Percentiles rank a stretch among this genome's conserved stretches.
Conservation (phyloP, 2,329 filamentous ascomycete species). For the Nemania diffusa region DNA sequence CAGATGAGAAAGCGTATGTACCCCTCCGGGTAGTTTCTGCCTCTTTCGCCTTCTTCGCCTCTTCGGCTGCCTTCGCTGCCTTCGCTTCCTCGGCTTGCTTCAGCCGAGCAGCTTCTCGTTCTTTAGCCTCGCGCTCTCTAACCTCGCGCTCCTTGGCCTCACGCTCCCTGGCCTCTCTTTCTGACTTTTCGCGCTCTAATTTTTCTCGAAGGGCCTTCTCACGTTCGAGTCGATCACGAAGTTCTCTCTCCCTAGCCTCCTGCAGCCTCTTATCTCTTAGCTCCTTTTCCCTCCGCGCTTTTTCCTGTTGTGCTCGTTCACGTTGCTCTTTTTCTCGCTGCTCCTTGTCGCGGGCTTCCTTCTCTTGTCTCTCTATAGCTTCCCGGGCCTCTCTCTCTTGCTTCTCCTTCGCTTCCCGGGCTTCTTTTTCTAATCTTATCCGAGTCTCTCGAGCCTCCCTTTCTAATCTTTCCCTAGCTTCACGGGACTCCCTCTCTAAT, state of each 20-base stretch:
- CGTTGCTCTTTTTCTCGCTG: conserved; percentile 48
- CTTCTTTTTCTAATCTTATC: conserved; percentile 50
- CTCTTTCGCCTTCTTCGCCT: conserved; percentile 43
- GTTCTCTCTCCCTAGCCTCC: conserved; percentile 54
- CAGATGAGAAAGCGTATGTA: conserved; percentile 71
- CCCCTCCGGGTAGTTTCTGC: conserved; percentile 56
- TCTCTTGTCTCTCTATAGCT: conserved; percentile 49
- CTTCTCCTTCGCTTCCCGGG: conserved; percentile 50
- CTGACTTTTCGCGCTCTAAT: conserved; percentile 36
- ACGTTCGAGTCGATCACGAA: conserved; percentile 36
- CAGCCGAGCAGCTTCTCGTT: conserved; percentile 28
- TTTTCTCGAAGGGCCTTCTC: conserved; percentile 37
- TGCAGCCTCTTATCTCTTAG: conserved; percentile 32
- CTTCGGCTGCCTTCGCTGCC: conserved; percentile 38
- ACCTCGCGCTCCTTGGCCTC: conserved; percentile 44
- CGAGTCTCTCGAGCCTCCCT: conserved; percentile 48
- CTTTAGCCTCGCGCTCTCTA: conserved; percentile 27
- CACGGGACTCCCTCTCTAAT: conserved; percentile 43
- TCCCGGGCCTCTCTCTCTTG: conserved; percentile 58
- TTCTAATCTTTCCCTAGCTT: conserved; percentile 38
- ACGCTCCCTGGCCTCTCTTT: conserved; percentile 49
- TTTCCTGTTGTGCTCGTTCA: conserved; percentile 52
- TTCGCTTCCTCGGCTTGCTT: conserved; percentile 34
- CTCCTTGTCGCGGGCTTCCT: conserved; percentile 46
- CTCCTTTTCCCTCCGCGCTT: conserved; percentile 48